Evolutionary conservation across 257 asterid genomes (phyloP).

Genomic region (Fraxinus anomala): DNA sequence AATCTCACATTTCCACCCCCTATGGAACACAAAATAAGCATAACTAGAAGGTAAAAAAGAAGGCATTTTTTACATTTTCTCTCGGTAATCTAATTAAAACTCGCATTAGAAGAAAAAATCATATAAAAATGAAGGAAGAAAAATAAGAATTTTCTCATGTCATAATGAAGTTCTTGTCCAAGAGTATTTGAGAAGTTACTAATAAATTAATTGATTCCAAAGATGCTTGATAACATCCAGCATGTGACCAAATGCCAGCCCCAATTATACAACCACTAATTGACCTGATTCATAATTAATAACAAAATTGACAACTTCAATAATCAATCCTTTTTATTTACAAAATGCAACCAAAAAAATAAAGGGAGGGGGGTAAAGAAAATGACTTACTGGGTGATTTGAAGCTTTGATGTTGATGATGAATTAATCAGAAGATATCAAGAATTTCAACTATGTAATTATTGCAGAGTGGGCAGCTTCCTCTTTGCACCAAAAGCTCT

Average conservation of each 20-base stretch:
- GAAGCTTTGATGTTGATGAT: conserved; percentile 6
- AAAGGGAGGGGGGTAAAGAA: not conserved
- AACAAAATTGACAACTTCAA: not conserved
- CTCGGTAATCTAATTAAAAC: not conserved
- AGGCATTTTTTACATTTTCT: not conserved
- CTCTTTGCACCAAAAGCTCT: conserved; percentile 82
- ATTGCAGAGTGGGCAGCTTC: conserved; percentile 92
- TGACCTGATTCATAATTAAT: not conserved
- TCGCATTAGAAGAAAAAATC: not conserved
- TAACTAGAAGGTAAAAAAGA: no score
- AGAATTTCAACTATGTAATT: conserved; percentile 82
- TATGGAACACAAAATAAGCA: not conserved
- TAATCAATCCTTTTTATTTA: conserved; percentile 4
- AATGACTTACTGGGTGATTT: not conserved
- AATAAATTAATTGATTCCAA: not conserved
- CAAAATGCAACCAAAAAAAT: not conserved
- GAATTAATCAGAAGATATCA: conserved; percentile 59
- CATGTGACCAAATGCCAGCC: no score
- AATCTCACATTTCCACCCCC: not conserved
- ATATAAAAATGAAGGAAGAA: not conserved
- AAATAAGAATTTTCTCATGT: not conserved
- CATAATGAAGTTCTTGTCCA: not conserved
- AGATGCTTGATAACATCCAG: not conserved
- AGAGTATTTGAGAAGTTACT: not conserved
- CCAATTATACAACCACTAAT: not conserved